Conservation (phyloP, 148 eudicot species). For the Fagopyrum homotropicum region DNA sequence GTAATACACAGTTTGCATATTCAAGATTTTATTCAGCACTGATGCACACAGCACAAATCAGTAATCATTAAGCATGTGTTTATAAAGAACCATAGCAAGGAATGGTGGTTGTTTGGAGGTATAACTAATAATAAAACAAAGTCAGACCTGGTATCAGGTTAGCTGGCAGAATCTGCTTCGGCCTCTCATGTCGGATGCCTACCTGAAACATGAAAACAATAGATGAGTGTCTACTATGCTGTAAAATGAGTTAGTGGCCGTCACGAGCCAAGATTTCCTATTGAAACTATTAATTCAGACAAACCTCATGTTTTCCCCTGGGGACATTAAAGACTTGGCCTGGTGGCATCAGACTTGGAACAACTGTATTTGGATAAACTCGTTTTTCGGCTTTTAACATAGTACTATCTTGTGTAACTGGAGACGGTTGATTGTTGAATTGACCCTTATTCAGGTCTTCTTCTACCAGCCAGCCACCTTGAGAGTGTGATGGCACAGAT, state of each 20-base stretch:
- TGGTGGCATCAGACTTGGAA: constrained; percentile 28
- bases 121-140: not conserved
- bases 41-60: not conserved
- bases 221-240: not conserved
- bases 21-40: not conserved
- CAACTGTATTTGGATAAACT: constrained; percentile 24
- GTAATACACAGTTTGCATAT: not conserved
- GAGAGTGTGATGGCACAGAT: constrained; percentile 26
- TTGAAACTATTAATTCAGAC: not conserved
- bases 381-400: constrained; percentile 37
- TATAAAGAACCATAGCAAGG: not conserved
- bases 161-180: constrained; percentile 34
- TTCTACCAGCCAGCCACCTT: constrained; percentile 56
- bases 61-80: not conserved
- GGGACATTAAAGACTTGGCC: constrained; percentile 31
- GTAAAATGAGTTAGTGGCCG: not conserved
- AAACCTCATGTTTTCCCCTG: constrained; percentile 61
- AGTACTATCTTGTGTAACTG: constrained; percentile 37
- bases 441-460: constrained; percentile 43
- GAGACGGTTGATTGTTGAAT: constrained; percentile 23
- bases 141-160: constrained; percentile 16
- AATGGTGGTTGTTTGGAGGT: not conserved
- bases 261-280: not conserved
- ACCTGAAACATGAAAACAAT: constrained; percentile 32
- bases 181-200: constrained; percentile 30